Percentiles rank a stretch among this genome's conserved stretches.
These are phyloP conservation scores for Pseudonectria foliicola DNA, from an alignment of 2,329 filamentous ascomycete genomes.

Conservation along the genomic window DNA sequence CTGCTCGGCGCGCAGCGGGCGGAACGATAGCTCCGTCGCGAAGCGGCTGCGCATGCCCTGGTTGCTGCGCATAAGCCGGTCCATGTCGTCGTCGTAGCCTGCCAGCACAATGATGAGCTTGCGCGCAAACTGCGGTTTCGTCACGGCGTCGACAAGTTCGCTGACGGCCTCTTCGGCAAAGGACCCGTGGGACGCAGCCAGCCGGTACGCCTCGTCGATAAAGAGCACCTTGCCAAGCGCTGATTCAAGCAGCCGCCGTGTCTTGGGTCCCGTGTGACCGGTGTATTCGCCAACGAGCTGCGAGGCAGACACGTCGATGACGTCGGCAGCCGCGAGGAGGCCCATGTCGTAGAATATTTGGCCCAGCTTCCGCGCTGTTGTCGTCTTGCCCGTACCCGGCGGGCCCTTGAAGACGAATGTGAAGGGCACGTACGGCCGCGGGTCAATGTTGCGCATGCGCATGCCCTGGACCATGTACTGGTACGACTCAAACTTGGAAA, in stretches of 20 bases:
- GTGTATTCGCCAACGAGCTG: conserved; percentile 62
- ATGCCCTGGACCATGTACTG: conserved; percentile 46
- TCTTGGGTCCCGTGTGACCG: conserved; percentile 63
- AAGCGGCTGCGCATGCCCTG: conserved; percentile 58
- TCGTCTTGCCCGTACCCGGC: conserved; percentile 65
- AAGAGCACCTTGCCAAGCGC: conserved; percentile 62
- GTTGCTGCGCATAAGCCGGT: conserved; percentile 54
- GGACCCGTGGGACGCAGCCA: conserved; percentile 40
- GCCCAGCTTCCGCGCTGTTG: conserved; percentile 62
- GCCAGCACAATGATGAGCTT: conserved; percentile 61
- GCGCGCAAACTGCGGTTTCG: conserved; percentile 47
- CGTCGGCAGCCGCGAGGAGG: conserved; percentile 52
- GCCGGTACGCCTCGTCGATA: conserved; percentile 64
- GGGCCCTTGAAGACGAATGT: conserved; percentile 60
- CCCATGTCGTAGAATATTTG: conserved; percentile 70
- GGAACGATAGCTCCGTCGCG: conserved; percentile 53
- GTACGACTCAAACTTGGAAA: conserved; percentile 48
- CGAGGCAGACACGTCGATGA: conserved; percentile 59
- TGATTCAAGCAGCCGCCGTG: conserved; percentile 50
- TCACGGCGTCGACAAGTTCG: conserved; percentile 43
- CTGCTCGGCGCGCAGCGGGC: conserved; percentile 34
- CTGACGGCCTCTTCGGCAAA: conserved; percentile 51
- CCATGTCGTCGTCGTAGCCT: conserved; percentile 60
- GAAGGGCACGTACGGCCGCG: conserved; percentile 48
- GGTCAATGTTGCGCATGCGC: conserved; percentile 45